Evolutionary conservation across 441 rosid species (phyloP).

Genomic region (Gossypium trilobum): DNA sequence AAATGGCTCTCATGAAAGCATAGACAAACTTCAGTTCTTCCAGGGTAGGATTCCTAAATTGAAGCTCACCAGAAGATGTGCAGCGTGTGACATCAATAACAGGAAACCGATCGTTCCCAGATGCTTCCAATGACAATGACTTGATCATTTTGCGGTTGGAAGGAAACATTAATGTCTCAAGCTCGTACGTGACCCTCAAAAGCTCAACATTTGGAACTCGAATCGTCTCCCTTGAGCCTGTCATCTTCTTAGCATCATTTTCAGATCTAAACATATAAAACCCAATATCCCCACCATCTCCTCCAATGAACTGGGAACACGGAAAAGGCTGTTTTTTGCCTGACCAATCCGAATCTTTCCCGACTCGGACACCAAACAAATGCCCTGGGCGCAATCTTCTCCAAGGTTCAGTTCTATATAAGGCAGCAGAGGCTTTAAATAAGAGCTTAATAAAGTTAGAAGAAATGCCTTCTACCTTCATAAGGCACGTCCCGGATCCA

Average conservation of each 20-base stretch:
- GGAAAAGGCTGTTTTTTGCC: constrained; percentile 54
- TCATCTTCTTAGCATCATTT: constrained; percentile 49
- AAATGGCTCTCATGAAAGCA: constrained; percentile 53
- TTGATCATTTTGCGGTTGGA: constrained; percentile 50
- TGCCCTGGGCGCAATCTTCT: constrained; percentile 52
- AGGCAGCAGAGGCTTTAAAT: constrained; percentile 53
- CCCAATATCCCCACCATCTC: constrained; percentile 65
- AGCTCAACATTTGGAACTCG: constrained; percentile 54
- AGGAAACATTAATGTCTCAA: constrained; percentile 47
- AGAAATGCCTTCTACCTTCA: constrained; percentile 51
- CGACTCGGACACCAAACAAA: constrained; percentile 49
- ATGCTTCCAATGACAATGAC: constrained; percentile 42
- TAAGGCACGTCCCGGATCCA: constrained; percentile 58
- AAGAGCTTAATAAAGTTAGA: constrained; percentile 42
- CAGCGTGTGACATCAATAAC: constrained; percentile 53
- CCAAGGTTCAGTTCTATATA: constrained; percentile 71
- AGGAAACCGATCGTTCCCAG: constrained; percentile 51
- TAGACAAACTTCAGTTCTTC: constrained; percentile 63
- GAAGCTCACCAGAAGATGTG: constrained; percentile 38
- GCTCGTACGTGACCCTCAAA: constrained; percentile 46
- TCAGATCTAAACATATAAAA: constrained; percentile 46
- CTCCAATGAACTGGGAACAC: constrained; percentile 62
- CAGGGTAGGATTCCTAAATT: constrained; percentile 46
- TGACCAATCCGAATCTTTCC: constrained; percentile 65
- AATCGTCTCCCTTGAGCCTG: constrained; percentile 47